phyloP scores from a whole-genome alignment of 352 stramenopile genomes.

The Pythium monospermum region DNA sequence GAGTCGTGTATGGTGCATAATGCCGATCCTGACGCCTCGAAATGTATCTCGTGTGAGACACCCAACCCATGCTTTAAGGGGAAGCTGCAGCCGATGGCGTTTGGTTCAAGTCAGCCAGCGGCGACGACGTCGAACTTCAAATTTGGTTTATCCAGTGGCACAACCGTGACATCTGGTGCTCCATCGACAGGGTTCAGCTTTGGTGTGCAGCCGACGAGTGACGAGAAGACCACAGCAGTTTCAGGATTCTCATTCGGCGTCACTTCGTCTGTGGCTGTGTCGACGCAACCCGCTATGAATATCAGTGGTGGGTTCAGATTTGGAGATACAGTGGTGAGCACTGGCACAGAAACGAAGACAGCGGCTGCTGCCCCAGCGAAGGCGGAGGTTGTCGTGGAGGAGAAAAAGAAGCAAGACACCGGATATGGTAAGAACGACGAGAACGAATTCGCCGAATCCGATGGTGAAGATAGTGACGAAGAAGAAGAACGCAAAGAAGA shows the following conservation, averaged over 20 bases:
- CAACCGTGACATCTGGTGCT: background rate
- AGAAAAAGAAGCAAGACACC: constrained; percentile 12
- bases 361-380: background rate
- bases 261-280: background rate
- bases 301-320: constrained; percentile 8
- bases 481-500: constrained; percentile 65
- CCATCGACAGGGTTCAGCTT: constrained; percentile 12
- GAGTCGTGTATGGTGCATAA: constrained; percentile 27
- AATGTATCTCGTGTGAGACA: constrained; percentile 29
- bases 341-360: background rate
- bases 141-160: constrained; percentile 5
- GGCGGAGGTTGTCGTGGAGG: background rate
- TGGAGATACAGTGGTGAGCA: background rate
- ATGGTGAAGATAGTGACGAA: constrained; percentile 51
- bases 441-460: constrained; percentile 48
- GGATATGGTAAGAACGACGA: constrained; percentile 61
- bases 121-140: constrained; percentile 1
- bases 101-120: background rate
- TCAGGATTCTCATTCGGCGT: constrained; percentile 17
- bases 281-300: background rate
- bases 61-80: constrained; percentile 27
- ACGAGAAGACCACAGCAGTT: background rate
- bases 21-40: constrained; percentile 5
- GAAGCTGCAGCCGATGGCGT: background rate
- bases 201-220: background rate